Conservation (phyloP, 129 eudicot genomes). For the Flaveria bidentis region DNA sequence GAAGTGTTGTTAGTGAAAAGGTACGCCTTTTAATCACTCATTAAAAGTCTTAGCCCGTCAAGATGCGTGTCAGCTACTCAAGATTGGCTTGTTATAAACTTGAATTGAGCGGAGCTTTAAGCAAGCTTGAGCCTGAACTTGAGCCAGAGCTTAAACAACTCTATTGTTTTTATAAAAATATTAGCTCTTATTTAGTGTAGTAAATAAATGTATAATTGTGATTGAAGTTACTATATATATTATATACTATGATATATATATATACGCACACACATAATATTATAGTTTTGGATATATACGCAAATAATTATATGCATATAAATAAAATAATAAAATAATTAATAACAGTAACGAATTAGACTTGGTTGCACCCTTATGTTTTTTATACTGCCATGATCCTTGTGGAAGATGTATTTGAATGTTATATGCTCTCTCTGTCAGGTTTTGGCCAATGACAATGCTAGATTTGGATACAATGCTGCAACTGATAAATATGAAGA, state of each 20-base stretch:
- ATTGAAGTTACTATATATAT: neutral
- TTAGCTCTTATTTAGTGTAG: neutral
- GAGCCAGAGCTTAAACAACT: neutral
- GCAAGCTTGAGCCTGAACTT: neutral
- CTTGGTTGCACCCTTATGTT: neutral
- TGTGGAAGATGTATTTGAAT: neutral
- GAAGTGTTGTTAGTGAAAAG: constrained; percentile 85
- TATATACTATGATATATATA: neutral
- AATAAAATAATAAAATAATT: neutral
- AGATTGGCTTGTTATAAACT: neutral
- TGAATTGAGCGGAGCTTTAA: neutral
- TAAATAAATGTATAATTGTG: neutral
- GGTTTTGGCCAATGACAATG: constrained; percentile 61
- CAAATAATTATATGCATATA: neutral
- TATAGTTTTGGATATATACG: neutral
- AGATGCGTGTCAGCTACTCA: neutral
- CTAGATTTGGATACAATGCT: constrained; percentile 73
- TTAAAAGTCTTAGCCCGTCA: neutral
- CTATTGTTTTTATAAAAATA: neutral
- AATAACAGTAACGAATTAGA: neutral
- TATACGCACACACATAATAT: neutral
- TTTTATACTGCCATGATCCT: neutral
- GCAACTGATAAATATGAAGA: constrained; percentile 84
- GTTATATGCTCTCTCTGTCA: constrained; percentile 2
- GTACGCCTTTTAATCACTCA: constrained; percentile 21